Conservation (phyloP, 306 rosid species). For the Fragaria nilgerrensis region DNA sequence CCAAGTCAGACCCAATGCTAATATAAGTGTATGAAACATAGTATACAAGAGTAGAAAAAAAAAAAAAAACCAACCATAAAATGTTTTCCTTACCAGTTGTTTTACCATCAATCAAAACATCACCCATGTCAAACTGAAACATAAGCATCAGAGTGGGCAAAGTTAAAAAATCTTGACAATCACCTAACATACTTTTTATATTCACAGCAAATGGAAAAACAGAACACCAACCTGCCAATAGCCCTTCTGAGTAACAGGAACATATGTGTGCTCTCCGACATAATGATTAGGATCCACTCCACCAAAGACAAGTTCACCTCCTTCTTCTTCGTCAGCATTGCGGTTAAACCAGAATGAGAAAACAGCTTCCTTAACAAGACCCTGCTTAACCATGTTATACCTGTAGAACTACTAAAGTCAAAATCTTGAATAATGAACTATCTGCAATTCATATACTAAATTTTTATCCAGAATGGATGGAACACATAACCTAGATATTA, state of each 20-base stretch:
- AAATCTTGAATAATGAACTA: not conserved
- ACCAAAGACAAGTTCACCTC: constrained; percentile 61
- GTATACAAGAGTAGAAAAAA: not conserved
- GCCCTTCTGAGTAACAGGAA: constrained; percentile 70
- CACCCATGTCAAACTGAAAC: constrained; percentile 77
- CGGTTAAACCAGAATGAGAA: constrained; percentile 62
- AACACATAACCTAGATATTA: not conserved
- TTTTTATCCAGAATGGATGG: not conserved
- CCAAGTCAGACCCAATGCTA: not conserved
- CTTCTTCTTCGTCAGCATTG: constrained; percentile 49
- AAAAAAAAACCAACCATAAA: not conserved
- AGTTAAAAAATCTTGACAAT: constrained; percentile 4
- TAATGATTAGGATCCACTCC: constrained; percentile 59
- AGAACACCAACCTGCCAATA: constrained; percentile 80
- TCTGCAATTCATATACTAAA: constrained; percentile 6
- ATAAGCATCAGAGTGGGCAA: not conserved
- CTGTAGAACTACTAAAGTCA: constrained; percentile 30
- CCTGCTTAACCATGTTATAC: constrained; percentile 58
- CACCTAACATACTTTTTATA: not conserved
- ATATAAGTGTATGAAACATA: not conserved
- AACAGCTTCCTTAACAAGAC: constrained; percentile 52
- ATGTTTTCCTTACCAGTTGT: constrained; percentile 50
- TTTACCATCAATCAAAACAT: constrained; percentile 48
- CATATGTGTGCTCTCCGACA: constrained; percentile 79
- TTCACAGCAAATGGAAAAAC: not conserved